Evolutionary conservation across 169 alveolate genomes (phyloP).

Genomic region (Cryptosporidium andersoni): DNA sequence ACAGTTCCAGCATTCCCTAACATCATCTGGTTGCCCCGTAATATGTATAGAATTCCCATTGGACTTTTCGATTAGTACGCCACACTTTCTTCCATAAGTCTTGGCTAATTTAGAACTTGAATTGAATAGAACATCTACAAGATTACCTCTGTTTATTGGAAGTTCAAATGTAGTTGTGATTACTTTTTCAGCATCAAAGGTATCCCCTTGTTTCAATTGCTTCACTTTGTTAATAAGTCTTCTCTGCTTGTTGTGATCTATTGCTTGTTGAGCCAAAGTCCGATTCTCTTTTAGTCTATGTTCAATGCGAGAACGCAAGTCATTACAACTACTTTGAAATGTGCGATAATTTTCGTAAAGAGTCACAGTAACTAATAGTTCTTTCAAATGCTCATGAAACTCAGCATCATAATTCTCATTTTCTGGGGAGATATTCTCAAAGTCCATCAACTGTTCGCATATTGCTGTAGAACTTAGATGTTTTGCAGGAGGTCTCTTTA

Average conservation of each 20-base stretch:
- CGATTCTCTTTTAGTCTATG: constrained; percentile 9
- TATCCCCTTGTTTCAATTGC: constrained; percentile 29
- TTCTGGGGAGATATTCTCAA: constrained; percentile 32
- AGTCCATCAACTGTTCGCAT: constrained; percentile 57
- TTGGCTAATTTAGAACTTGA: constrained; percentile 54
- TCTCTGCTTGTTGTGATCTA: constrained; percentile 43
- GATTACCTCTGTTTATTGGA: constrained; percentile 61
- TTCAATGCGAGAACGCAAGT: constrained; percentile 21
- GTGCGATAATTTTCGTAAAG: constrained; percentile 50
- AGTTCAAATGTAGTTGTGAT: constrained; percentile 46
- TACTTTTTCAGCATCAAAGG: constrained; percentile 13
- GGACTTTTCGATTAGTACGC: constrained; percentile 47
- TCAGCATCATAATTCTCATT: constrained; percentile 44
- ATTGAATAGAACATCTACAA: constrained; percentile 50
- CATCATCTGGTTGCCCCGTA: constrained; percentile 31
- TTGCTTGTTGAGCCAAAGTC: constrained; percentile 18
- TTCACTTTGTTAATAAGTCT: constrained; percentile 34
- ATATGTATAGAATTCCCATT: constrained; percentile 53
- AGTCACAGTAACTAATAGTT: constrained; percentile 42
- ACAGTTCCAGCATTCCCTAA: constrained; percentile 39
- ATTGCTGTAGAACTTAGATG: constrained; percentile 31
- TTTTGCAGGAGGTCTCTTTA: constrained; percentile 49
- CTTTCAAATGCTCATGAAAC: constrained; percentile 51
- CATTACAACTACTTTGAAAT: constrained; percentile 53
- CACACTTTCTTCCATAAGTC: constrained; percentile 35